Base-by-base conservation (phyloP, 2,329 filamentous ascomycete genomes). In the Aspergillus sp. region DNA sequence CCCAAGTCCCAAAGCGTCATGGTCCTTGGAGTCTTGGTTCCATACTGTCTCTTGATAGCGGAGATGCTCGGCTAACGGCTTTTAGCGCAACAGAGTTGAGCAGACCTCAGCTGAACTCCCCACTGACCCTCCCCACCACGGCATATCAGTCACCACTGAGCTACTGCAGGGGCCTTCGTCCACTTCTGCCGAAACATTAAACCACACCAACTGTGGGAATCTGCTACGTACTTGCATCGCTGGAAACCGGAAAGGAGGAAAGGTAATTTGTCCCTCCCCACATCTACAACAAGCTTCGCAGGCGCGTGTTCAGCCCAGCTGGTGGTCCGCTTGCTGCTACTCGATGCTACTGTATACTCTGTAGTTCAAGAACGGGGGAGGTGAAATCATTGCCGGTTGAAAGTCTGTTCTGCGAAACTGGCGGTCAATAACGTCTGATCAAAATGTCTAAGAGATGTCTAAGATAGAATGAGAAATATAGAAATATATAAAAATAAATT, bases 41-140 rank as follows among this genome's bases (percentile, higher is more conserved):
- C 27, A 31, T 31, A 9, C 8, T 27, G 14, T 31, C 43, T 27
- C 21, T 46, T 46, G 44, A 46, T 31, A 21, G 44, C 23, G 44
- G 44, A 46, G 44, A n/a, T 15, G 15, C 23, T 46, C 43, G 44
- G 27, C 25, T 31, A 31, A n/a, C 35, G 15, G 8, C 9, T 35
- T 6, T 41, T 40, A 54, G 52, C 49, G 27, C 27, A 11, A 31
- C 8, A 31, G 27, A 31, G 27, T 31, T 12, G n/a, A 43, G n/a
- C 50, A 51, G n/a, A 44, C 45, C 57, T 57, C 57, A 59, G 57
- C 57, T 59, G 57, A 59, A 59, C 50, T 44, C 35, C 35, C 54
- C 49, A 49, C 57, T 39, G 43, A 6, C 46, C 19, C 45, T 31
- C 41, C 31, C 45, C 56, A 46, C 23, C 40, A 4, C 17, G 23